Conservation (phyloP, 768 basidiomycete species). For the Psilocybe cubensis region DNA sequence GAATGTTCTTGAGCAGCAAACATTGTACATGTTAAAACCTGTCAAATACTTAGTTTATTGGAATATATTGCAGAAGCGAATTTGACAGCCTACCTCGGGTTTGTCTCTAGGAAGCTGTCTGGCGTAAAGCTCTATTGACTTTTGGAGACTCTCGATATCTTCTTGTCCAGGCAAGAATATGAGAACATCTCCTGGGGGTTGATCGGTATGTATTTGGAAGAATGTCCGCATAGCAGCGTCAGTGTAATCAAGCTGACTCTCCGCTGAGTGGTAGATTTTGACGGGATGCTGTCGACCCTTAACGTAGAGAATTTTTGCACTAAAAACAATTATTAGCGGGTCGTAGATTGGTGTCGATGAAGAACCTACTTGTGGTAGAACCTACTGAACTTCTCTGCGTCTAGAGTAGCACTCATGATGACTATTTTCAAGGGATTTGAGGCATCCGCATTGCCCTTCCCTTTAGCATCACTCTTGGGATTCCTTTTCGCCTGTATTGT, state of each 20-base stretch:
- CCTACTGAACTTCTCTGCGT: slow-evolving; percentile 90
- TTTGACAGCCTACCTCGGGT: slow-evolving; percentile 50
- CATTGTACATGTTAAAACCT: slow-evolving; percentile 82
- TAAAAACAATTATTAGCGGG: slow-evolving; percentile 30
- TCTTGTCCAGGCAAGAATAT: slow-evolving; percentile 97
- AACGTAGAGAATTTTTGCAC: slow-evolving; percentile 88
- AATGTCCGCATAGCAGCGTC: slow-evolving; percentile 92
- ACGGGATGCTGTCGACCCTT: slow-evolving; percentile 95
- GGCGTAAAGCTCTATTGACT: slow-evolving; percentile 70
- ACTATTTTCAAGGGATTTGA: slow-evolving; percentile 83
- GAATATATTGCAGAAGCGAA: not conserved
- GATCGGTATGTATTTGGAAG: slow-evolving; percentile 88
- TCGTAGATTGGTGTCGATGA: not conserved
- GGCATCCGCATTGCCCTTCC: slow-evolving; percentile 47
- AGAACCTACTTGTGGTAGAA: slow-evolving; percentile 80
- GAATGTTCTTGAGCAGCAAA: slow-evolving; percentile 83
- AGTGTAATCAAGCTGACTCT: slow-evolving; percentile 80
- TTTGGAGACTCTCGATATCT: slow-evolving; percentile 89
- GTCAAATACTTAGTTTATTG: slow-evolving; percentile 7
- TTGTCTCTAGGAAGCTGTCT: slow-evolving; percentile 65
- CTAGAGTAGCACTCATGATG: slow-evolving; percentile 97
- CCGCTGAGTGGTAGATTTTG: slow-evolving; percentile 75
- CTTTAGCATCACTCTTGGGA: slow-evolving; percentile 32
- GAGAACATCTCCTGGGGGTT: slow-evolving; percentile 84
- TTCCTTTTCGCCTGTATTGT: slow-evolving; percentile 75